A percentile compares a stretch with the other conserved stretches of the same genome.
These are phyloP conservation scores for Saccharomyces hybrid DNA, from an alignment of 1,139 yeast genomes.

Conservation along the genomic window DNA sequence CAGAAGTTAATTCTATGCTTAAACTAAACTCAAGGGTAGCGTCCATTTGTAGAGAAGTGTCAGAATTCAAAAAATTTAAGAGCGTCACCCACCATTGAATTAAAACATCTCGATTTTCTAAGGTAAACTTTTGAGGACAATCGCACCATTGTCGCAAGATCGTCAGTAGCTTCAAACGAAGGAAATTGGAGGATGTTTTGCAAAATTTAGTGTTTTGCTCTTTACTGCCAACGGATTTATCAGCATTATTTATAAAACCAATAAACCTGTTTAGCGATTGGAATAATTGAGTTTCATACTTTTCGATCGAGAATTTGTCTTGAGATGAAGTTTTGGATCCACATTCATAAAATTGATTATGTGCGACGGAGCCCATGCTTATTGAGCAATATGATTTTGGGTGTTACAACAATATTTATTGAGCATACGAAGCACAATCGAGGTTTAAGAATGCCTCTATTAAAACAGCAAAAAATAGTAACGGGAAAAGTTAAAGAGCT, in stretches of 20 bases:
- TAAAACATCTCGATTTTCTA: conserved; percentile 16
- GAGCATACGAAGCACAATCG: neutral
- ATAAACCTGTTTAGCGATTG: conserved; percentile 25
- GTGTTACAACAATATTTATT: neutral
- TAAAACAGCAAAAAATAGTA: neutral
- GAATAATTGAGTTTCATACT: conserved; percentile 13
- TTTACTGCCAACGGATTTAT: neutral
- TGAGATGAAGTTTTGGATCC: neutral
- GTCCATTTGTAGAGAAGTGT: conserved; percentile 6
- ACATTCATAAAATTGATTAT: neutral
- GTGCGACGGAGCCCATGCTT: neutral
- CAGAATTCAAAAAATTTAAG: conserved; percentile 22
- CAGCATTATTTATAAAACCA: conserved; percentile 15
- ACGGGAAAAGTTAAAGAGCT: neutral
- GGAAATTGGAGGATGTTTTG: conserved; percentile 14
- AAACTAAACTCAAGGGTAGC: neutral
- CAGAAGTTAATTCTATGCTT: conserved; percentile 18
- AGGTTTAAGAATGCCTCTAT: neutral
- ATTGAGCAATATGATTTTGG: neutral
- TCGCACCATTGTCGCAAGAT: conserved; percentile 12
- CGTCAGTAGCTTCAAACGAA: conserved; percentile 21
- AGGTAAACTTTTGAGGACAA: neutral
- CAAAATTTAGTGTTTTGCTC: neutral
- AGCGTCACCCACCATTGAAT: conserved; percentile 31
- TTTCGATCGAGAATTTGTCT: conserved; percentile 11